phyloP scores from a whole-genome alignment of 176 grass and related monocot genomes.

The Olyra latifolia region DNA sequence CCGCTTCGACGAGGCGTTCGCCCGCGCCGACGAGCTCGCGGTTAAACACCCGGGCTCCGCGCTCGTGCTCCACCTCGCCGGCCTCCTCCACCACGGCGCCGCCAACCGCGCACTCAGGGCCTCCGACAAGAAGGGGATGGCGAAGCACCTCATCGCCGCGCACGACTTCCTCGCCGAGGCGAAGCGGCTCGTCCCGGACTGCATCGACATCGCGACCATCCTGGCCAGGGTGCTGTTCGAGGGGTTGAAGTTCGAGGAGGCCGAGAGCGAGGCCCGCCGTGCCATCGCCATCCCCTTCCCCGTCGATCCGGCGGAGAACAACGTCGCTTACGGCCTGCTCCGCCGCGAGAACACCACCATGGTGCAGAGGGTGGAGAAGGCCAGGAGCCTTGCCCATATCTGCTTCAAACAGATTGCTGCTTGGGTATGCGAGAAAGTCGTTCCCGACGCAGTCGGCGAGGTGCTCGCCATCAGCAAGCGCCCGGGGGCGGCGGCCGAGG shows the following conservation, averaged over 20 bases:
- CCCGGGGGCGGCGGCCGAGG: not conserved
- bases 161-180: not conserved
- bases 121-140: not conserved
- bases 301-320: not conserved
- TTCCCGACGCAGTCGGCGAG: not conserved
- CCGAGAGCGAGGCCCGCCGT: not conserved
- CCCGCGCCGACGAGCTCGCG: too few species aligned
- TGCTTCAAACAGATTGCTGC: too few species aligned
- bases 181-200: not conserved
- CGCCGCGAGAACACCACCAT: not conserved
- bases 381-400: not conserved
- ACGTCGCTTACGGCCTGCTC: not conserved
- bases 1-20: too few species aligned
- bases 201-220: not conserved
- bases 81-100: not conserved
- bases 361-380: not conserved
- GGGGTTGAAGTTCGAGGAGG: not conserved
- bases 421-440: too few species aligned
- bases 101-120: not conserved
- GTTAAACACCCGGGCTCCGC: too few species aligned
- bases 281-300: not conserved
- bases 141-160: not conserved
- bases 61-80: slow-evolving; percentile 3
- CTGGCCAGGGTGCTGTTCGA: not conserved
- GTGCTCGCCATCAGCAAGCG: not conserved